phyloP scores from a whole-genome alignment of 208 protist genomes.

The Endotrypanum monterogeii region DNA sequence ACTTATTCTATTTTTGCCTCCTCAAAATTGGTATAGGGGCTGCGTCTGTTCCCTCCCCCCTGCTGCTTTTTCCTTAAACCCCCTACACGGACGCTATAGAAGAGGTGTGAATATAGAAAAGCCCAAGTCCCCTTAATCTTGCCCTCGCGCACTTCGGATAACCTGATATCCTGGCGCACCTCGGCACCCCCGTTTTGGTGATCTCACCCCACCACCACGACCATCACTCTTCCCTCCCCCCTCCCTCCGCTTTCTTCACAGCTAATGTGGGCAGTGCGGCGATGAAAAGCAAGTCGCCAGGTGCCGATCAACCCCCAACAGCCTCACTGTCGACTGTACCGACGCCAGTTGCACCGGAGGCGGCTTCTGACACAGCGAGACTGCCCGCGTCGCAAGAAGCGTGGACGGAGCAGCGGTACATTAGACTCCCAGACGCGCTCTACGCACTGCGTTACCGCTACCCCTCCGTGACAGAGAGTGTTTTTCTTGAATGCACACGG shows the following conservation, averaged over 20 bases:
- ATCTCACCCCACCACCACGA: too few relatives aligned
- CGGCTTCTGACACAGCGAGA: slow-evolving; percentile 1
- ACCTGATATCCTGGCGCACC: not conserved
- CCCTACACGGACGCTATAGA: not conserved
- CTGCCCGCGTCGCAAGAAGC: not conserved
- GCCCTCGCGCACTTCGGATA: not conserved
- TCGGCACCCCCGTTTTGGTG: not conserved
- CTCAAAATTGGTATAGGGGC: not conserved
- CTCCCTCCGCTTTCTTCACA: not conserved
- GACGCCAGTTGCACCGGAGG: not conserved
- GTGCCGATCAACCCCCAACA: not conserved
- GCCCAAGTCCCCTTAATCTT: not conserved
- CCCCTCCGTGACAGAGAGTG: slow-evolving; percentile 57
- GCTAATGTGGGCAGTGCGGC: slow-evolving; percentile 3
- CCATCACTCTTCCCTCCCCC: not conserved
- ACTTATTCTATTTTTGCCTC: not conserved
- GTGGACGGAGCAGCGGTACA: slow-evolving; percentile 44
- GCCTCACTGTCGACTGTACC: not conserved
- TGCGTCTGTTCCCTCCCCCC: not conserved
- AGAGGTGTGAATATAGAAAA: not conserved
- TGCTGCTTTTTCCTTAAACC: not conserved
- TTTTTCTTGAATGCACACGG: slow-evolving; percentile 71
- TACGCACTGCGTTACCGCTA: slow-evolving; percentile 54
- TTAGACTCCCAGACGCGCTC: slow-evolving; percentile 53
- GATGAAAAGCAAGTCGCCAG: slow-evolving; percentile 2